Base-by-base conservation (phyloP, 208 protist genomes). In the Acanthamoeba healyi region DNA sequence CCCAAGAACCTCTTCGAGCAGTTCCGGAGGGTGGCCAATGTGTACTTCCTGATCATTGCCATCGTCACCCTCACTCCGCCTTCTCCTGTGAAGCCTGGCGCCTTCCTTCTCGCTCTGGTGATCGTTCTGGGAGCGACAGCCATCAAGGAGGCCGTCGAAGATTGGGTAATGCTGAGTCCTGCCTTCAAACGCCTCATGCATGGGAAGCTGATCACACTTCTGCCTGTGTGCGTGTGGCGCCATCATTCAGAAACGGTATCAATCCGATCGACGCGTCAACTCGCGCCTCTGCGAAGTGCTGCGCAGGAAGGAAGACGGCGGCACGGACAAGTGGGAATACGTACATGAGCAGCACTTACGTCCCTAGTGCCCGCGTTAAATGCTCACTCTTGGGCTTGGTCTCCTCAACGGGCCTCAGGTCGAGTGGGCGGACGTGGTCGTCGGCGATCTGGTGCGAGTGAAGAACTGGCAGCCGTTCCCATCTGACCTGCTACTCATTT, bases 1-100 rank as follows among this genome's bases (percentile, higher is more conserved):
- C 98, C 98, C 74, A 97, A 98, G 65, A 99, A 99, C 70, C 94
- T 99, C 14, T 99, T 98, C 87, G 98, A 99, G 95, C 99, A 99
- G 97, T 99, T 99, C 91, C 89, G 96, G 3, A 96, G 98, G 12
- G 97, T 98, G 15, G 96, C 99, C 40, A 99, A 99, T 95, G 96
- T 98, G 54, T 99, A 99, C 95, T 99, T 99, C 96, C 94, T 99
- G 34, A 90, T 99, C 7, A 98, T 94, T 26, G 89, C 72, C 32
- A 67, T 94, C 36, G 49, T 94, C 40, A 94, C 72, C 2, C 44
- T 86, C 34, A 94, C 89, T 58, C 89, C 89, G 2, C 40, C 99
- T 0, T 98, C 98, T 1, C 98, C 98, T 4, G 92, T 99, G 1
- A 98, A 87, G 89, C 98, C 99, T n/a, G 95, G 97, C 56, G 99